Evolutionary conservation across 371 early-diverging fungal genomes (phyloP).

Genomic region (Homolaphlyctis polyrhiza): DNA sequence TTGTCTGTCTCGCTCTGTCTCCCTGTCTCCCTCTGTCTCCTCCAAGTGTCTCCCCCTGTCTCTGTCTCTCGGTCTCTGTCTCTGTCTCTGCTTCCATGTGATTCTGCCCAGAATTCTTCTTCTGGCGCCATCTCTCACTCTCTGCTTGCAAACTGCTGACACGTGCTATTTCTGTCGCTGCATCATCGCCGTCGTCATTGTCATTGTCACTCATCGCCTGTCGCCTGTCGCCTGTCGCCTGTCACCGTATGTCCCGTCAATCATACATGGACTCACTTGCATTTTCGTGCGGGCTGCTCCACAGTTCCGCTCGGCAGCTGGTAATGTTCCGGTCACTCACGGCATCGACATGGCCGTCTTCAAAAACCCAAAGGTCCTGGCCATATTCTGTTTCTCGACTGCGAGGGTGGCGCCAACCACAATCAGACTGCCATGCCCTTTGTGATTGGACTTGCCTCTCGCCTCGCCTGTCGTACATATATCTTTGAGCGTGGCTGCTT

Average conservation of each 20-base stretch:
- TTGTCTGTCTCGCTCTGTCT: conserved; percentile 11
- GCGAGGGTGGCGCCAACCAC: conserved; percentile 49
- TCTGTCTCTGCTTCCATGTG: not conserved
- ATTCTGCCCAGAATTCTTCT: too few relatives aligned
- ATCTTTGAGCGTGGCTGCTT: conserved; percentile 49
- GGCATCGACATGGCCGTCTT: conserved; percentile 49
- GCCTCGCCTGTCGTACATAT: conserved; percentile 36
- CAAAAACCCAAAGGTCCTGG: conserved; percentile 31
- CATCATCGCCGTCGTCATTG: too few relatives aligned
- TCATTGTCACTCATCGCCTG: too few relatives aligned
- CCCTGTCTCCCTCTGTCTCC: not conserved
- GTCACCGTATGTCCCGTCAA: too few relatives aligned
- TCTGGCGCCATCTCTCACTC: too few relatives aligned
- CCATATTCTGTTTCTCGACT: conserved; percentile 41
- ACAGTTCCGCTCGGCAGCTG: conserved; percentile 29
- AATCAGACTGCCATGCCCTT: conserved; percentile 48
- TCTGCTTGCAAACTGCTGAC: too few relatives aligned
- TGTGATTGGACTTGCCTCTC: conserved; percentile 46
- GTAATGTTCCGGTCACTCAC: conserved; percentile 47
- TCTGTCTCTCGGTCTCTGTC: not conserved
- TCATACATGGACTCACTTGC: too few relatives aligned
- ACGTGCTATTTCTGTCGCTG: too few relatives aligned
- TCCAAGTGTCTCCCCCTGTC: too few relatives aligned
- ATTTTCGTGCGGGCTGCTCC: too few relatives aligned
- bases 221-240: too few relatives aligned